Evolutionary conservation across 257 asterid genomes (phyloP).

Genomic region (Mitragyna speciosa): DNA sequence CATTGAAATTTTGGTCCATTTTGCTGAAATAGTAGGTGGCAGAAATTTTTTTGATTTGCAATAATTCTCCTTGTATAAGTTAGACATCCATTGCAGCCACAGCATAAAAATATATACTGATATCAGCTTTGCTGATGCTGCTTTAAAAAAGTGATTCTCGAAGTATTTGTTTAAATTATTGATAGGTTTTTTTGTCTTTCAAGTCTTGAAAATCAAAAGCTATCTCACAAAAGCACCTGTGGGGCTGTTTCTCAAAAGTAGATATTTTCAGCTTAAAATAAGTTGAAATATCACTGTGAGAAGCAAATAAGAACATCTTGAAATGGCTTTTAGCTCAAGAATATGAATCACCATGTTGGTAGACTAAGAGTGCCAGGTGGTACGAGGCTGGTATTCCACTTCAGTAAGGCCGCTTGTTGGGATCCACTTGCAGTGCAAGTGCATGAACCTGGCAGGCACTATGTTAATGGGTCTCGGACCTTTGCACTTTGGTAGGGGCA

Average conservation of each 20-base stretch:
- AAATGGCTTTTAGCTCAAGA: neutral
- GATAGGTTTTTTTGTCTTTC: neutral
- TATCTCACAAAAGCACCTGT: neutral
- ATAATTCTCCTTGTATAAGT: too few species aligned
- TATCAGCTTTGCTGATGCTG: too few species aligned
- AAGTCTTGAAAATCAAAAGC: neutral
- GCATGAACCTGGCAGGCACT: too few species aligned
- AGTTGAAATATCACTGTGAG: neutral
- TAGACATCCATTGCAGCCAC: neutral
- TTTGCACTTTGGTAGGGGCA: too few species aligned
- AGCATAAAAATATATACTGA: neutral
- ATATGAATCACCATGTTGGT: too few species aligned
- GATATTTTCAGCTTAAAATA: neutral
- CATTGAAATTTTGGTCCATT: neutral
- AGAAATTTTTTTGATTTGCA: neutral
- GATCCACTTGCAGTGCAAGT: too few species aligned
- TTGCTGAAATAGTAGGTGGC: neutral
- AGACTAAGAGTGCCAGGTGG: too few species aligned
- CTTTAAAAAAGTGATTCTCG: neutral
- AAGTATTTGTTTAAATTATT: neutral
- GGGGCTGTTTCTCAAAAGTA: neutral
- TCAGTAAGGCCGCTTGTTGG: too few species aligned
- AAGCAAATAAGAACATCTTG: neutral
- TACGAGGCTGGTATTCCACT: too few species aligned
- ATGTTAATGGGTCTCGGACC: too few species aligned